A percentile compares a stretch with the other conserved stretches of the same genome.
phyloP scores from a whole-genome alignment of 345 rosid species.

The Gossypioides kirkii region DNA sequence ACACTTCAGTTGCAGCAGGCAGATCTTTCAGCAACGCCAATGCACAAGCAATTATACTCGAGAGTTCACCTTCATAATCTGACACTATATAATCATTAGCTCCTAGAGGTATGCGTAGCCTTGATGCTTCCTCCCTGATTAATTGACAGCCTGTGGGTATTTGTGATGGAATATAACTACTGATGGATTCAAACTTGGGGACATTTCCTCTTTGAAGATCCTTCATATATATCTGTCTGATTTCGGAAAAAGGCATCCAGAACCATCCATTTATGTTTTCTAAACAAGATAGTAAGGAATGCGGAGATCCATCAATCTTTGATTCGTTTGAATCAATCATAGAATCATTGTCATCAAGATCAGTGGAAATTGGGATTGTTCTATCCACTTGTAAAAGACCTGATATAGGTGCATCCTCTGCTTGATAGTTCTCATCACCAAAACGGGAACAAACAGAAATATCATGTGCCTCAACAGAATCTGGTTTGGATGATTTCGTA shows the following conservation, averaged over 20 bases:
- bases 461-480: not conserved
- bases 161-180: conserved; percentile 36
- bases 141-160: conserved; percentile 44
- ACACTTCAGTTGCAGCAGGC: conserved; percentile 23
- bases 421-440: conserved; percentile 15
- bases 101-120: conserved; percentile 67
- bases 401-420: conserved; percentile 15
- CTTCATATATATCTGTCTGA: conserved; percentile 43
- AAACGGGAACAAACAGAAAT: conserved; percentile 12
- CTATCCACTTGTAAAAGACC: conserved; percentile 30
- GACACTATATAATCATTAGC: conserved; percentile 53
- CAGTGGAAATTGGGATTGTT: conserved; percentile 31
- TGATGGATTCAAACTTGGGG: conserved; percentile 45
- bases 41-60: conserved; percentile 90
- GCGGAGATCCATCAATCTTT: conserved; percentile 25
- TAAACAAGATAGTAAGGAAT: conserved; percentile 34
- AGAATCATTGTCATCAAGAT: conserved; percentile 22
- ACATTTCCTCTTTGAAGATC: conserved; percentile 56
- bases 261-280: conserved; percentile 60
- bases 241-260: conserved; percentile 78
- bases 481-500: conserved; percentile 10
- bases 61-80: conserved; percentile 85
- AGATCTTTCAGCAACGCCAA: conserved; percentile 50
- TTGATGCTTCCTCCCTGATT: conserved; percentile 67
- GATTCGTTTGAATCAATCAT: conserved; percentile 23